A percentile compares a stretch with the other conserved stretches of the same genome.
Conservation (phyloP, 2,329 filamentous ascomycete species). For the Leptographium galeiforme region DNA sequence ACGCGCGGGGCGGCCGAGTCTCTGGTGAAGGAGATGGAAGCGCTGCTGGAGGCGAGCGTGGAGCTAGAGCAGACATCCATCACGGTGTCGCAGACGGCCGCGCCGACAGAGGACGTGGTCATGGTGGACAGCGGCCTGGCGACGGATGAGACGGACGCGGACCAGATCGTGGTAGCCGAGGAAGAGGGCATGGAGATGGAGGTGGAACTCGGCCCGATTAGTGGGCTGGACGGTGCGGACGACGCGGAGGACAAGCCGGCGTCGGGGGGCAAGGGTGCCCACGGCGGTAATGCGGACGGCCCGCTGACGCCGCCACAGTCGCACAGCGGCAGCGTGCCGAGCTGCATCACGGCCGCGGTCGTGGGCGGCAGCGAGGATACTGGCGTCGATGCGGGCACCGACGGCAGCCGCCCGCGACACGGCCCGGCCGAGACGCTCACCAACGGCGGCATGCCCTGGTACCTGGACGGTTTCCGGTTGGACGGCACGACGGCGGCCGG, state of each 20-base stretch:
- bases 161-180: constrained; percentile 32
- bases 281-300: constrained; percentile 14
- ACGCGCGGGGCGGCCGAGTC: constrained; percentile 55
- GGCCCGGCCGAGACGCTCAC: constrained; percentile 38
- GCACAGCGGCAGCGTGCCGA: constrained; percentile 32
- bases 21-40: constrained; percentile 60
- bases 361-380: not conserved
- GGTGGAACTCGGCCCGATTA: constrained; percentile 3
- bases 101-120: constrained; percentile 28
- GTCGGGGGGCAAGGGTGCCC: constrained; percentile 12
- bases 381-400: not conserved
- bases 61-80: constrained; percentile 34
- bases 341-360: constrained; percentile 9
- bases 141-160: constrained; percentile 2
- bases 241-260: not conserved
- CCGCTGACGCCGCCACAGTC: constrained; percentile 57
- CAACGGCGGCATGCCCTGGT: constrained; percentile 77
- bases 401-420: not conserved
- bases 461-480: constrained; percentile 68
- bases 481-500: constrained; percentile 66
- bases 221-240: constrained; percentile 8
- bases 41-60: constrained; percentile 55
- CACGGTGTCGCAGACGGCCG: constrained; percentile 15
- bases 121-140: constrained; percentile 32
- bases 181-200: constrained; percentile 8